Evolutionary conservation across 257 asterid species (phyloP), one percentile per base, ranked within the genome.

Genomic region (Scutellaria barbata): DNA sequence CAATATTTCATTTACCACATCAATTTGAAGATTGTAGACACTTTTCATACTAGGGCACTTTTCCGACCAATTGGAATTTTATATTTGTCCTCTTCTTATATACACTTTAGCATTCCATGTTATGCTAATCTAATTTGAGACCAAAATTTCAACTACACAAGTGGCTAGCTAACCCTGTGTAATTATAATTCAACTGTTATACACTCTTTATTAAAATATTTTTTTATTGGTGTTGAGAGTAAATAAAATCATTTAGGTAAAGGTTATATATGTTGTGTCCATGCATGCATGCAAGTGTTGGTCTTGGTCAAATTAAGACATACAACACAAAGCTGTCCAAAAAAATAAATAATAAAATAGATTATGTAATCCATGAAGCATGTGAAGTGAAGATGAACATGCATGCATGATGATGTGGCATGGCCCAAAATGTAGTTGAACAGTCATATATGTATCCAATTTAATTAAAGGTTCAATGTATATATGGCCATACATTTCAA

Each of bases 281-380:
- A 13, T 57, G 43, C 51, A 2, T 58, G 52, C 33, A 71, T 11
- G 60, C 63, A 57, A 33, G 63, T 22, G 61, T 25, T 22, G 40
- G 61, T 52, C 25, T 50, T 63, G 74, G 85, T 77, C 85, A 74
- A 81, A 80, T 66, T 22, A 1, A 30, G 35, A 30, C 54, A 43
- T 14, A 25, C 42, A 33, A 47, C 41, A 45, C 51, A 22, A 63
- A 62, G 13, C 55, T 20, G 56, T 53, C 68, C 45, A 52, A 52
- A 74, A 77, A 50, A 5, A 50, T 54, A 56, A 75, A 9, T 22
- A 8, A 9, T 9, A 72, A 59, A 68, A 68, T 52, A 60, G 71
- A 48, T 73, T 73, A 67, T 80, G 75, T 22, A 57, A 51, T 73
- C 25, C 17, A 63, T 17, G 25, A 8, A 63, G 50, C 85, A 81